Evolutionary conservation across 1,139 yeast genomes (phyloP).

Genomic region (Pichia sp.): DNA sequence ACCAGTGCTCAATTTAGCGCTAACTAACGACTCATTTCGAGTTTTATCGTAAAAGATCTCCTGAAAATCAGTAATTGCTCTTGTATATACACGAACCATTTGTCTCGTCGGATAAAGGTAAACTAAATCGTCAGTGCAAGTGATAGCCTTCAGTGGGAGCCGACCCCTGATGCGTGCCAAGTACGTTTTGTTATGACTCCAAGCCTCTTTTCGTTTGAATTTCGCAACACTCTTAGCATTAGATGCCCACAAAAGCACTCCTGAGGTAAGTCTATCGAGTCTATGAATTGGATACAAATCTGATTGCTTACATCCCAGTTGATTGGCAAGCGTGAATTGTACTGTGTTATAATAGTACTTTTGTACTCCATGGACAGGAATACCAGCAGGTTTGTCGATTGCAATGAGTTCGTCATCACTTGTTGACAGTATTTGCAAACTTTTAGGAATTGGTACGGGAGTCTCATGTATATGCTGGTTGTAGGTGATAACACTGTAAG

Average conservation of each 20-base stretch:
- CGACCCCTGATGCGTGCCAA: constrained; percentile 56
- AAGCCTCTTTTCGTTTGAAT: constrained; percentile 39
- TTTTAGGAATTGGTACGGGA: constrained; percentile 23
- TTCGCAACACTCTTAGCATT: constrained; percentile 39
- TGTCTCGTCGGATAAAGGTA: constrained; percentile 20
- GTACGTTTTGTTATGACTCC: constrained; percentile 43
- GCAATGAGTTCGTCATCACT: constrained; percentile 38
- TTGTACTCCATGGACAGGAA: constrained; percentile 75
- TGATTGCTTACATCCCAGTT: constrained; percentile 40
- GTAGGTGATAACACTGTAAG: constrained; percentile 23
- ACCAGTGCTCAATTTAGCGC: constrained; percentile 64
- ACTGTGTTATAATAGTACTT: constrained; percentile 51
- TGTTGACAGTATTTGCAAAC: background rate
- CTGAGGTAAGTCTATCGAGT: constrained; percentile 70
- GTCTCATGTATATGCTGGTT: constrained; percentile 60
- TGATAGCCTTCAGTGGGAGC: constrained; percentile 32
- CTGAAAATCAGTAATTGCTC: constrained; percentile 40
- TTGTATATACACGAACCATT: constrained; percentile 24
- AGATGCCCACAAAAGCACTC: constrained; percentile 56
- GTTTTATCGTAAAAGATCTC: constrained; percentile 32
- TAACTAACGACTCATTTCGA: constrained; percentile 47
- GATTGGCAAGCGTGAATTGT: constrained; percentile 11
- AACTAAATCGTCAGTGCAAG: constrained; percentile 23
- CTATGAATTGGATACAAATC: constrained; percentile 56
- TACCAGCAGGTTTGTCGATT: constrained; percentile 67